These are phyloP conservation scores for Nigrograna mackinnonii DNA, from an alignment of 2,329 filamentous ascomycete genomes.

Conservation along the genomic window DNA sequence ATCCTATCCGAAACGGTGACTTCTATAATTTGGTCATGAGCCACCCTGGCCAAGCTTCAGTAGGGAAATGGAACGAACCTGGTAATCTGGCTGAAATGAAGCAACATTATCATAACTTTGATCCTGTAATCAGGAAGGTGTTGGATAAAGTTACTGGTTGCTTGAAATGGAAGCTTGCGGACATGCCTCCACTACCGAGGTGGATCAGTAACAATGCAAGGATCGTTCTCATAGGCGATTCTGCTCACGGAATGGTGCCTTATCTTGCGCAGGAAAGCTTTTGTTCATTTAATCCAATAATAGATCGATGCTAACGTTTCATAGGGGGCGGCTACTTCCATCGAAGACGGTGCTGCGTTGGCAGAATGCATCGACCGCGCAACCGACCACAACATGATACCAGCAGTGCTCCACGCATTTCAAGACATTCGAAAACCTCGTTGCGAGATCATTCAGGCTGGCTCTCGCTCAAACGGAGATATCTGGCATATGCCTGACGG, in stretches of 20 bases:
- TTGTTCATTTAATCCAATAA: neutral
- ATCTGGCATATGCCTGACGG: neutral
- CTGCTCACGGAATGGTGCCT: neutral
- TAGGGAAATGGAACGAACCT: too few species aligned
- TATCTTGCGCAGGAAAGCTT: neutral
- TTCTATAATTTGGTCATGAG: too few species aligned
- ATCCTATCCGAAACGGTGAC: too few species aligned
- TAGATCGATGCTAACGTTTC: neutral
- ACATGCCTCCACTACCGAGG: neutral
- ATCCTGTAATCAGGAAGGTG: neutral
- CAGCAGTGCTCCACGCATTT: neutral
- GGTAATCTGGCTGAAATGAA: too few species aligned
- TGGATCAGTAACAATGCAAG: neutral
- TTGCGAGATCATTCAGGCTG: neutral
- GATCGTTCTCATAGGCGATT: neutral
- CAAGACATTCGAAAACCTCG: neutral
- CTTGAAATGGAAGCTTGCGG: neutral
- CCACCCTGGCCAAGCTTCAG: too few species aligned
- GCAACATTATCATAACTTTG: neutral
- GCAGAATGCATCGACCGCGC: neutral
- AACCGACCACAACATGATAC: neutral
- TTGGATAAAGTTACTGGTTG: neutral
- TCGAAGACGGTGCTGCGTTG: neutral
- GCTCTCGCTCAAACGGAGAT: neutral
- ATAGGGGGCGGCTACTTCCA: neutral